Evolutionary conservation across 2,329 filamentous ascomycete species (phyloP).

Genomic region (Fusarium pseudonygamai): DNA sequence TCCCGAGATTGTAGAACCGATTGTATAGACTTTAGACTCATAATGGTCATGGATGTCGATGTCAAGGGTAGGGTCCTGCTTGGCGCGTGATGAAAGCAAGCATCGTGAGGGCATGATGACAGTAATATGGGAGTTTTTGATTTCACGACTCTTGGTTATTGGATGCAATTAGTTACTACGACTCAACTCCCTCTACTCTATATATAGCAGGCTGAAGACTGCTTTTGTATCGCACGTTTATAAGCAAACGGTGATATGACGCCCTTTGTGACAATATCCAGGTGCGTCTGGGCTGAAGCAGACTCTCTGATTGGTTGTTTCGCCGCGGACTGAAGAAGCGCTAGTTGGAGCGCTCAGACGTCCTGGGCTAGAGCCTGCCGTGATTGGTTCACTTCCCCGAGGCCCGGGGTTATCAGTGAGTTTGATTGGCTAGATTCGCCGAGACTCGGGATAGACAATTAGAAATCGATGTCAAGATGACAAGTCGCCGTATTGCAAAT

Average conservation of each 20-base stretch:
- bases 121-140: accelerated
- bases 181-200: background rate
- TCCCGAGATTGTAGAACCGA: background rate
- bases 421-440: background rate
- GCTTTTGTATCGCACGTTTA: too few relatives aligned
- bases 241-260: background rate
- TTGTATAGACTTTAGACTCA: background rate
- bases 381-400: background rate
- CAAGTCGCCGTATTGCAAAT: background rate
- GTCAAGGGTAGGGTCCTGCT: background rate
- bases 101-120: background rate
- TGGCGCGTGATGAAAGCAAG: background rate
- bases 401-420: accelerated
- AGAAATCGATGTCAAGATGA: background rate
- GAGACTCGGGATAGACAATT: background rate
- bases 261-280: background rate
- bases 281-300: accelerated
- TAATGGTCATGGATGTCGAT: background rate
- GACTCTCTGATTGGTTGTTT: background rate
- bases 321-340: background rate
- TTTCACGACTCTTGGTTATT: background rate
- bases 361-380: accelerated
- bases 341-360: background rate
- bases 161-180: background rate
- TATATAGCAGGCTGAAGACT: background rate